Evolutionary conservation across 805 yeast genomes (phyloP), one percentile per base, ranked within the genome.

Genomic region (Nakazawaea holstii): DNA sequence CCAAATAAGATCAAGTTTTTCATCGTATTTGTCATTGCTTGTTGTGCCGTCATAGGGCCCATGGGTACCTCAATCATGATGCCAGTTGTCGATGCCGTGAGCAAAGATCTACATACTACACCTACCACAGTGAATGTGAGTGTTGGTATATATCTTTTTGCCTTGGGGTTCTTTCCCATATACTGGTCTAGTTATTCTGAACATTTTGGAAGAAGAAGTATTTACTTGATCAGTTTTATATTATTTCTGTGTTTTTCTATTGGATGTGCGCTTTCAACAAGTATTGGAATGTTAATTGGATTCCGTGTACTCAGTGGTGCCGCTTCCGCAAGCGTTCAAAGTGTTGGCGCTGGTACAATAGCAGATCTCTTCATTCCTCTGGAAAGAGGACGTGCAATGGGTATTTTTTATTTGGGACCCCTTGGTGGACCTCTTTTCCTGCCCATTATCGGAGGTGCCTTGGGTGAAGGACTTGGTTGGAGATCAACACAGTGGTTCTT

Each of bases 121-220:
- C 74, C 74, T 1, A 67, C 80, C 28, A 70, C 77, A 56, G 88
- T 87, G 26, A 88, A 87, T 57, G 72, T 88, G 14, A 80, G 92
- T 2, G 88, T 87, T 44, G 96, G 96, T 54, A 74, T 88, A 10
- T 89, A 87, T 59, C 64, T 87, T 27, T 58, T 87, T 11, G 72
- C 90, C 1, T 59, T 89, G 32, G 96, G 96, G 13, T 69, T 89
- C 1, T 80, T 87, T 56, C 96, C 96, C 2, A 59, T 89, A 39
- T 88, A 95, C 94, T 89, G 96, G 95, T 83, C 92, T 6, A 78
- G 84, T 8, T 74, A 86, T 49, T 80, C 90, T 36, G 96, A 89
- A 59, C 64, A 73, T 45, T 75, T 77, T 52, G 96, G 96, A 1
- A 70, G 96, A 54, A 67, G 96, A 47, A 72, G 82, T 2, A 82